phyloP scores from a whole-genome alignment of 148 eudicot genomes.

The Vaccinium darrowii region DNA sequence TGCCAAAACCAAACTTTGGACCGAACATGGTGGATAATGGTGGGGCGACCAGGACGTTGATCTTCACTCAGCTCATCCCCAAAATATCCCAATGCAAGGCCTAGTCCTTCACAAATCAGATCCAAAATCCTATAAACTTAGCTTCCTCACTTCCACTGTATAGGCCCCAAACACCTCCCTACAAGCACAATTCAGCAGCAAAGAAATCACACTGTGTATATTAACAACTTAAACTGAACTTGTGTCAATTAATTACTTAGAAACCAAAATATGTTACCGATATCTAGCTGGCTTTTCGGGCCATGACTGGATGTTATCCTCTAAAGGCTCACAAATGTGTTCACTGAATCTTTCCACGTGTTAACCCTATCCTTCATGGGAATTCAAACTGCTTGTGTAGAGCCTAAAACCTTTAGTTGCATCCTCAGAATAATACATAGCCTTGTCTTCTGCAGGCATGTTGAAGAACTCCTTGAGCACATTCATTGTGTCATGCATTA shows the following conservation, averaged over 20 bases:
- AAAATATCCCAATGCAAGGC: conserved; percentile 10
- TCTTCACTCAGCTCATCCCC: not conserved
- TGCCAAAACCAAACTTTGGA: no score
- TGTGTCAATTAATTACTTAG: not conserved
- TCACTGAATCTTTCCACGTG: conserved; percentile 24
- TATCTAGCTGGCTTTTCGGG: no score
- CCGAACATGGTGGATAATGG: not conserved
- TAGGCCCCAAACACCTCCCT: conserved; percentile 21
- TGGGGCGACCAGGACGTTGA: not conserved
- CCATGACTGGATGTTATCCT: no score
- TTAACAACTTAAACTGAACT: not conserved
- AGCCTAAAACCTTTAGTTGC: not conserved
- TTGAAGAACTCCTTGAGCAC: not conserved
- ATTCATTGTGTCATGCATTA: conserved; percentile 16
- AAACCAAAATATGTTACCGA: not conserved
- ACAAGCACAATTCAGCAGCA: not conserved
- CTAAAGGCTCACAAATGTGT: no score
- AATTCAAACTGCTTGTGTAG: not conserved
- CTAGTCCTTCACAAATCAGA: conserved; percentile 24
- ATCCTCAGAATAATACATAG: not conserved
- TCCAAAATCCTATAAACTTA: conserved; percentile 9
- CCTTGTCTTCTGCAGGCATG: not conserved
- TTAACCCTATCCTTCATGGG: not conserved
- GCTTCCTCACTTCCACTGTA: conserved; percentile 9
- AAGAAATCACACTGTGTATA: not conserved